Evolutionary conservation across 2,329 filamentous ascomycete genomes (phyloP), one percentile per base, ranked within the genome.

Genomic region (Xylogone sp.): DNA sequence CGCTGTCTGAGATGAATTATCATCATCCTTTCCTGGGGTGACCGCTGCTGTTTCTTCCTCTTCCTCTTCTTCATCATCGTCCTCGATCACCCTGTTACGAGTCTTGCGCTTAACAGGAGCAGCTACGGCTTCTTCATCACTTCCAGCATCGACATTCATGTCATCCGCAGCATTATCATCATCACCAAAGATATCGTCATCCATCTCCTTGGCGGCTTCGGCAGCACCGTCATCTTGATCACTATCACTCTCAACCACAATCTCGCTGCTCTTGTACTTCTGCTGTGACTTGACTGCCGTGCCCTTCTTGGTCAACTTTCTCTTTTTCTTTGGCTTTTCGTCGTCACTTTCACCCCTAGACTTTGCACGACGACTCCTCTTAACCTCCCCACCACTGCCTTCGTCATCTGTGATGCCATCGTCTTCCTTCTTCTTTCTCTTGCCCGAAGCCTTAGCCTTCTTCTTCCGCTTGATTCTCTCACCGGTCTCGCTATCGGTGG

Each of bases 381-480:
- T 60, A 3, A 53, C 55, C 22, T 65, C 63, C 4, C 42, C 57
- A 6, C 59, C 65, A 42, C 57, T 62, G 9, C 64, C 63, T 10
- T 68, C 66, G 24, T 66, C 65, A 51, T 65, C 63, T 2, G 62
- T 62, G 43, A 61, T 56, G 9, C 61, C 61, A 48, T 64, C 67
- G 34, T 66, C 65, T 31, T 67, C 67, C 55, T 68, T 72, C 60
- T 70, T 72, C 42, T 69, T 65, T 55, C 72, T 72, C 53, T 69
- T 70, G 18, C 63, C 68, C 43, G 69, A 69, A 22, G 56, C 58
- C 31, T 61, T 61, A 56, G 71, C 56, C 59, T 78, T 86, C 70
- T 87, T 88, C 76, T 91, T 92, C 53, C 88, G 80, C 75, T 89
- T 90, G 50, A 90, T 78, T 65, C 83, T 85, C 47, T 94, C 88